phyloP scores from a whole-genome alignment of 768 basidiomycete species.

The Leccinum ochraceum region DNA sequence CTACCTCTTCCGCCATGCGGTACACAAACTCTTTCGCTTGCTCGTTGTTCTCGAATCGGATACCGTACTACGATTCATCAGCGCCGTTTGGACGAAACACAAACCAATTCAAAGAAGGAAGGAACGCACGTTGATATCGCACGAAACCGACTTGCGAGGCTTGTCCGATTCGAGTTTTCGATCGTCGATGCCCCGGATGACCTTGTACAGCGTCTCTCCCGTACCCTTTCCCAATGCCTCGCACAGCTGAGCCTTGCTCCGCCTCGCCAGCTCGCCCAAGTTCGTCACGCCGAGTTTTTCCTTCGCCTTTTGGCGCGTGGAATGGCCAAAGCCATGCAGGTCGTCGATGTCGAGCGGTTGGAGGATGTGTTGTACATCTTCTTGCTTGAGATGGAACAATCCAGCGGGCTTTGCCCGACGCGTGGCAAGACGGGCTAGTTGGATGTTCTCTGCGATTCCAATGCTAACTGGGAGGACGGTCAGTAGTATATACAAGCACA shows the following conservation, averaged over 20 bases:
- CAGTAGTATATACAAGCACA: not conserved
- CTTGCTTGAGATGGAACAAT: conserved; percentile 68
- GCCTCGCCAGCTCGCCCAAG: conserved; percentile 66
- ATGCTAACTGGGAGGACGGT: conserved; percentile 68
- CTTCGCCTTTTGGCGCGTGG: conserved; percentile 72
- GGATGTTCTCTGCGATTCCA: conserved; percentile 89
- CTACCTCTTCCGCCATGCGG: conserved; percentile 77
- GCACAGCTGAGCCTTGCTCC: conserved; percentile 64
- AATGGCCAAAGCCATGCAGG: conserved; percentile 84
- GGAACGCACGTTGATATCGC: conserved; percentile 86
- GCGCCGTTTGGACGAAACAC: not conserved
- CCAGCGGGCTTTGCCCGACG: conserved; percentile 90
- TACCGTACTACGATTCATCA: conserved; percentile 72
- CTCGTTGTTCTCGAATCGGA: conserved; percentile 82
- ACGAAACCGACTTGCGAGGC: conserved; percentile 87
- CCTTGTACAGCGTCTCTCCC: conserved; percentile 85
- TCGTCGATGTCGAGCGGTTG: conserved; percentile 74
- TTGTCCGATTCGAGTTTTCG: conserved; percentile 80
- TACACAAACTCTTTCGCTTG: conserved; percentile 80
- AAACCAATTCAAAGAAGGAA: not conserved
- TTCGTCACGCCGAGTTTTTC: conserved; percentile 75
- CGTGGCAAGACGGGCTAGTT: conserved; percentile 91
- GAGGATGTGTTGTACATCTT: conserved; percentile 55
- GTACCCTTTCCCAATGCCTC: conserved; percentile 75
- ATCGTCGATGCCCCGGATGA: conserved; percentile 81